Evolutionary conservation across 108 stramenopile species (phyloP), one percentile per base, ranked within the genome.

Genomic region (Asterionellopsis glacialis): DNA sequence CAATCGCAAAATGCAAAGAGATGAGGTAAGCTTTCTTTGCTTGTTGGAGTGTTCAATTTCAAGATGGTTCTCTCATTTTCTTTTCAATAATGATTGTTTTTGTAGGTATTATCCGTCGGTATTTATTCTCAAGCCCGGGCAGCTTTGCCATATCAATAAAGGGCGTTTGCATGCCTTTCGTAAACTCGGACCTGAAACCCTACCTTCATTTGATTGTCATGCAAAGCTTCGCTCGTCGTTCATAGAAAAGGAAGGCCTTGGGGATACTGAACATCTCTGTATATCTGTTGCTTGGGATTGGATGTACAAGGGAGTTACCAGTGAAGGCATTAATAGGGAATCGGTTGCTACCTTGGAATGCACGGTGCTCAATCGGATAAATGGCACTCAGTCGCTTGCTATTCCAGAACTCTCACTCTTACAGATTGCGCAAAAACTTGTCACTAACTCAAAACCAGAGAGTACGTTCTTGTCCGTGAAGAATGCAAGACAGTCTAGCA

Each of bases 211-310:
- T 21, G 91, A 93, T 51, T 93, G 91, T 52, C 87, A 89, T 54
- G 52, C 50, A 12, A 48, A 70, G 21, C 54, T 83, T 10, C 75
- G 90, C 6, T 38, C 72, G 45, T 56, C 26, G 33, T 52, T 66
- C 28, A 41, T 68, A 22, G 62, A 39, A 59, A 58, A 59, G 51
- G 44, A 74, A 12, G 64, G 53, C 40, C 24, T 55, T 0, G 48
- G 23, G 57, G 48, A 44, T 40, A 42, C 49, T 41, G 83, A 84
- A 41, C 55, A 64, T n/a, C 27, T 85, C 48, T 95, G 94, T 45
- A 61, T 88, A 0, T 86, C 84, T 56, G 67, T 95, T 41, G 94
- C 94, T 23, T 95, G 91, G 91, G 94, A 95, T 70, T 95, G 94
- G 94, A 89, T 87, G 73, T 91, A 65, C 68, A 81, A 76, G 41